These are phyloP conservation scores for Onygenales sp. DNA, from an alignment of 2,329 filamentous ascomycete species.

Conservation along the genomic window DNA sequence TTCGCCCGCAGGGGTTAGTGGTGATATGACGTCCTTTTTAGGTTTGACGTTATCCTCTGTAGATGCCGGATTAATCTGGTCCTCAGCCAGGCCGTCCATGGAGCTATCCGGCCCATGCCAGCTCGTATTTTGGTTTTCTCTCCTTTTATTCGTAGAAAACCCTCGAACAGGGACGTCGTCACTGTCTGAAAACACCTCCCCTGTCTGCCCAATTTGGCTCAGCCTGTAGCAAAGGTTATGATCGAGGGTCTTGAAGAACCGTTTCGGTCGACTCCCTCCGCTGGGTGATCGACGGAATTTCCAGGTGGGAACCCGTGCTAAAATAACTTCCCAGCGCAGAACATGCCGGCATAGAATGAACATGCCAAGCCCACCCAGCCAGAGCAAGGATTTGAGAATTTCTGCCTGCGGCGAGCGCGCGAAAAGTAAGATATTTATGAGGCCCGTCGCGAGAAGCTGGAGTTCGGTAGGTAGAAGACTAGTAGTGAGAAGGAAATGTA, in stretches of 20 bases:
- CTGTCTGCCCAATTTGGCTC: slow-evolving; percentile 22
- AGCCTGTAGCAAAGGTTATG: slow-evolving; percentile 41
- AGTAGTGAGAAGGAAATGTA: slow-evolving; percentile 77
- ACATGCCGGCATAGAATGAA: slow-evolving; percentile 65
- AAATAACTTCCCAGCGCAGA: slow-evolving; percentile 70
- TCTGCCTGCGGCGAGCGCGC: slow-evolving; percentile 71
- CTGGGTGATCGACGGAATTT: slow-evolving; percentile 57
- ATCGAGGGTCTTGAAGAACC: slow-evolving; percentile 33
- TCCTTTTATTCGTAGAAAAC: slow-evolving; percentile 3
- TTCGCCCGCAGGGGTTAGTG: background rate
- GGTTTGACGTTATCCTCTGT: slow-evolving; percentile 15
- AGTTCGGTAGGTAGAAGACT: slow-evolving; percentile 81
- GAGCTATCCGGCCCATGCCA: background rate
- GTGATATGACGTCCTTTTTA: background rate
- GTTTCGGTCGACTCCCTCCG: slow-evolving; percentile 25
- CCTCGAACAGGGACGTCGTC: slow-evolving; percentile 23
- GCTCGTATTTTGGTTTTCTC: background rate
- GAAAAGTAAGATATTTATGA: slow-evolving; percentile 74
- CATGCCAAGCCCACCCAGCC: slow-evolving; percentile 69
- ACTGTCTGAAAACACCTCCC: slow-evolving; percentile 29
- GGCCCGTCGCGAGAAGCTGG: slow-evolving; percentile 69
- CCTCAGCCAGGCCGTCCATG: background rate
- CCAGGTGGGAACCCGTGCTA: slow-evolving; percentile 87
- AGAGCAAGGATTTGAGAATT: slow-evolving; percentile 77
- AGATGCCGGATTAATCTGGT: slow-evolving; percentile 7